These are phyloP conservation scores for Tremellales sp. DNA, from an alignment of 1,284 basidiomycete species.

Conservation along the genomic window DNA sequence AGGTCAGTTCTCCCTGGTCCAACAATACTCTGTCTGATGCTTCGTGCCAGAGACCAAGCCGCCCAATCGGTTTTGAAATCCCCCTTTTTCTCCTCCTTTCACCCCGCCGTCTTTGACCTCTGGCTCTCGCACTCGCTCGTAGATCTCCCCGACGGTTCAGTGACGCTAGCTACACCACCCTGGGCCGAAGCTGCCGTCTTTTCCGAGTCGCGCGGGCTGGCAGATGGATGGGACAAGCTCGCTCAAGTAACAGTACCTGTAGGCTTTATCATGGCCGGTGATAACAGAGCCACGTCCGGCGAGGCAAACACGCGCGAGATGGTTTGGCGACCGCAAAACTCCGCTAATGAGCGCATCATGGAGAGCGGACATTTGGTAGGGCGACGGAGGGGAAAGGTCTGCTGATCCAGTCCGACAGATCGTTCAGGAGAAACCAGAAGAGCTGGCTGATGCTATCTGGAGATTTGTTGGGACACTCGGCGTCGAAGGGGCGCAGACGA, in stretches of 20 bases:
- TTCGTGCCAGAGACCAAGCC: slow-evolving; percentile 61
- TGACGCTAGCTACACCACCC: slow-evolving; percentile 33
- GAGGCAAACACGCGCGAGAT: slow-evolving; percentile 27
- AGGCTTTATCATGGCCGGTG: slow-evolving; percentile 33
- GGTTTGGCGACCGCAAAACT: slow-evolving; percentile 31
- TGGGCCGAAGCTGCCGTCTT: slow-evolving; percentile 39
- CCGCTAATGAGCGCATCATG: slow-evolving; percentile 31
- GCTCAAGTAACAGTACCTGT: slow-evolving; percentile 24
- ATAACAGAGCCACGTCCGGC: slow-evolving; percentile 24
- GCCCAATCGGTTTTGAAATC: slow-evolving; percentile 54
- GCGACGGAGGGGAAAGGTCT: not conserved
- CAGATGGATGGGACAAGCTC: slow-evolving; percentile 34
- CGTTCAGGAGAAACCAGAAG: slow-evolving; percentile 37
- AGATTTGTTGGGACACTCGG: slow-evolving; percentile 28
- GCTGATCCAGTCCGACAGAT: slow-evolving; percentile 13
- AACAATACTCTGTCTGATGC: not conserved
- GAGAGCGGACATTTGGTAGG: slow-evolving; percentile 38
- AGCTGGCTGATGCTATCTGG: slow-evolving; percentile 29
- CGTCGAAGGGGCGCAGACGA: slow-evolving; percentile 1
- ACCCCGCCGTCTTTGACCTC: slow-evolving; percentile 60
- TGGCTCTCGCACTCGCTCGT: slow-evolving; percentile 67
- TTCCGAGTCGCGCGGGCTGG: slow-evolving; percentile 24
- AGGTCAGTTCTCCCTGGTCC: slow-evolving; percentile 47
- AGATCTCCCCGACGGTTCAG: slow-evolving; percentile 27
- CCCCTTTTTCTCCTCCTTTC: slow-evolving; percentile 37